Conservation (phyloP, 306 rosid genomes). For the Elaeagnus macrophylla region DNA sequence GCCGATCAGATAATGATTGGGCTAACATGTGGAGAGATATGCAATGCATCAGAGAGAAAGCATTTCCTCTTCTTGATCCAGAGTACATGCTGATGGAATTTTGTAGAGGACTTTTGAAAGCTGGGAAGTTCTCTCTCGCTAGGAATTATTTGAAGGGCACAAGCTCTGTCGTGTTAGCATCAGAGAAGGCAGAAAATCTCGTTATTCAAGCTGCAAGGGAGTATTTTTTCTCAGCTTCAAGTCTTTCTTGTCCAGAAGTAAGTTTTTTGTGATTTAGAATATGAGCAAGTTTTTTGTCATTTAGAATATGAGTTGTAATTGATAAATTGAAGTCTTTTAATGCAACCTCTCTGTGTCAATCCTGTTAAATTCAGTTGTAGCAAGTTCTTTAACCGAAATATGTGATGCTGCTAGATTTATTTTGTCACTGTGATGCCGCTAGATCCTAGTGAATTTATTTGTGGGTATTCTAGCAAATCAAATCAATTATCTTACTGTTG, state of each 20-base stretch:
- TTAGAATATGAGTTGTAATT: neutral
- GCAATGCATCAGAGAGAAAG: conserved; percentile 78
- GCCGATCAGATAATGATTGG: conserved; percentile 92
- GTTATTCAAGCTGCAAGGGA: conserved; percentile 98
- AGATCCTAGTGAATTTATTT: no score
- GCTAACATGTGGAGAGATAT: conserved; percentile 97
- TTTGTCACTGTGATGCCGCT: no score
- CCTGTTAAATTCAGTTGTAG: no score
- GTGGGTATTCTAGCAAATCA: no score
- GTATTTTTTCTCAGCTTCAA: conserved; percentile 92
- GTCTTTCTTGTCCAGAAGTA: conserved; percentile 90
- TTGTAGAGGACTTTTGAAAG: conserved; percentile 91
- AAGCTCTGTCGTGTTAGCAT: conserved; percentile 75
- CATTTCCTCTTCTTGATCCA: conserved; percentile 76
- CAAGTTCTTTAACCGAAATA: no score
- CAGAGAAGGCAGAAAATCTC: conserved; percentile 91
- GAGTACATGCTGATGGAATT: conserved; percentile 88
- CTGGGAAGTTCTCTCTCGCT: conserved; percentile 96
- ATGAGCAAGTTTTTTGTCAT: no score
- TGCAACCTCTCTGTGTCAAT: neutral
- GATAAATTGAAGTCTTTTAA: neutral
- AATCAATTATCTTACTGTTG: neutral
- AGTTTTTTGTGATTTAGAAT: conserved; percentile 24
- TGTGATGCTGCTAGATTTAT: no score
- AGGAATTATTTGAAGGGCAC: conserved; percentile 93